These are phyloP conservation scores for Diplogelasinospora grovesii DNA, from an alignment of 495 filamentous ascomycete species.

Conservation along the genomic window DNA sequence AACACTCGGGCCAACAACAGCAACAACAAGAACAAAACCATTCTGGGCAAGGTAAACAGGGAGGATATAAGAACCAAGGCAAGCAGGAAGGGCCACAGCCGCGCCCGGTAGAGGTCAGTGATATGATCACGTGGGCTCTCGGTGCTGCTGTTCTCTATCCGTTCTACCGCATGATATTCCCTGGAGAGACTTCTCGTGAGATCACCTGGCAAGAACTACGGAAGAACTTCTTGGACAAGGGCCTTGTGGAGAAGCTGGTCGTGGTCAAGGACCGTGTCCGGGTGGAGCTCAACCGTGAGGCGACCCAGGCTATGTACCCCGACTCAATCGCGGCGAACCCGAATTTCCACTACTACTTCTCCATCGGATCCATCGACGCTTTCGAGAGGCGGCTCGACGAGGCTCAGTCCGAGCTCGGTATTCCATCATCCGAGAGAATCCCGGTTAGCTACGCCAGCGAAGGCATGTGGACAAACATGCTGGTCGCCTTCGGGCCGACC, in stretches of 20 bases:
- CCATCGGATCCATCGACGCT: constrained; percentile 85
- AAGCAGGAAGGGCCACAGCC: constrained; percentile 10
- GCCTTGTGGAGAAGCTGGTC: constrained; percentile 88
- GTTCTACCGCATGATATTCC: constrained; percentile 16
- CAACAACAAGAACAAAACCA: constrained; percentile 22
- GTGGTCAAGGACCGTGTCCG: constrained; percentile 66
- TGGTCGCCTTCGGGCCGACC: constrained; percentile 81
- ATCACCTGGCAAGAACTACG: constrained; percentile 98
- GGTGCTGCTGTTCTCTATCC: constrained; percentile 12
- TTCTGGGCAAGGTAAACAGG: constrained; percentile 16
- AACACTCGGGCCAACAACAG: constrained; percentile 5
- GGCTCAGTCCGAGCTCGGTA: constrained; percentile 77
- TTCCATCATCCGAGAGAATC: constrained; percentile 78
- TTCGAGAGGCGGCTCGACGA: constrained; percentile 85
- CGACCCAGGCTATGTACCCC: constrained; percentile 68
- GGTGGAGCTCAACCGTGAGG: constrained; percentile 80
- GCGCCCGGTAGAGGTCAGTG: constrained; percentile 3
- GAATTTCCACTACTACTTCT: constrained; percentile 85
- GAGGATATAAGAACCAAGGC: constrained; percentile 22
- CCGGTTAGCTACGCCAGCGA: constrained; percentile 82
- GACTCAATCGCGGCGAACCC: constrained; percentile 66
- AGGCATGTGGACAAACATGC: constrained; percentile 54
- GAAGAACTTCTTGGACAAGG: constrained; percentile 88
- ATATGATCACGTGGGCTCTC: constrained; percentile 12
- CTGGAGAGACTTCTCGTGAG: constrained; percentile 40